Evolutionary conservation across 202 grass and related monocot species (phyloP).

Genomic region (Carex arenaria): DNA sequence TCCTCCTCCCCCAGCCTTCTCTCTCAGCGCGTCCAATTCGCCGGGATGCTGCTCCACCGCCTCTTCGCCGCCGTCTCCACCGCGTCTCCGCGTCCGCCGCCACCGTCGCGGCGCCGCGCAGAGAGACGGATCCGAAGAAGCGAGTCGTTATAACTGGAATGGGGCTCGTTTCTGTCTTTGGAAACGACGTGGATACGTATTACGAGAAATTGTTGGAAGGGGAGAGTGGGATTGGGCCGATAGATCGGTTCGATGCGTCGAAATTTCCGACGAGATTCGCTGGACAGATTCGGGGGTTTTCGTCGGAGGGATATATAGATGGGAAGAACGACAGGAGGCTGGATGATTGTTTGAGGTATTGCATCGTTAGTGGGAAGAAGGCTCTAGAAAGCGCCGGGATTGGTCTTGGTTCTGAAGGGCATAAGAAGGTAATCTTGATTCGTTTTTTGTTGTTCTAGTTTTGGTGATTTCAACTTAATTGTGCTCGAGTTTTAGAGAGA

Average conservation of each 20-base stretch:
- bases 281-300: slow-evolving; percentile 43
- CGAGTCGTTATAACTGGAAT: slow-evolving; percentile 51
- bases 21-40: slow-evolving; percentile 30
- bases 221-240: slow-evolving; percentile 42
- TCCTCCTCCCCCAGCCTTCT: slow-evolving; percentile 27
- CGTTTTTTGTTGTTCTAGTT: neutral
- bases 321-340: slow-evolving; percentile 49
- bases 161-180: slow-evolving; percentile 53
- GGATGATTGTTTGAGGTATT: slow-evolving; percentile 52
- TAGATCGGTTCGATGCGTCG: slow-evolving; percentile 50
- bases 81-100: neutral
- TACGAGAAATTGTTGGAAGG: slow-evolving; percentile 46
- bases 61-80: neutral
- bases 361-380: slow-evolving; percentile 54
- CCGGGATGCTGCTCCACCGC: neutral
- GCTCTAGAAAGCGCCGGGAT: slow-evolving; percentile 44
- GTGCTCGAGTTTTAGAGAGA: neutral
- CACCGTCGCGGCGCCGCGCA: slow-evolving; percentile 9
- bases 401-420: slow-evolving; percentile 33
- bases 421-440: slow-evolving; percentile 38
- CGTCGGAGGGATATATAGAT: slow-evolving; percentile 55
- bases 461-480: neutral
- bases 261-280: slow-evolving; percentile 51
- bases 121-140: slow-evolving; percentile 53
- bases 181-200: slow-evolving; percentile 44